phyloP scores from a whole-genome alignment of 257 asterid species.

The Ajuga chamaepitys region DNA sequence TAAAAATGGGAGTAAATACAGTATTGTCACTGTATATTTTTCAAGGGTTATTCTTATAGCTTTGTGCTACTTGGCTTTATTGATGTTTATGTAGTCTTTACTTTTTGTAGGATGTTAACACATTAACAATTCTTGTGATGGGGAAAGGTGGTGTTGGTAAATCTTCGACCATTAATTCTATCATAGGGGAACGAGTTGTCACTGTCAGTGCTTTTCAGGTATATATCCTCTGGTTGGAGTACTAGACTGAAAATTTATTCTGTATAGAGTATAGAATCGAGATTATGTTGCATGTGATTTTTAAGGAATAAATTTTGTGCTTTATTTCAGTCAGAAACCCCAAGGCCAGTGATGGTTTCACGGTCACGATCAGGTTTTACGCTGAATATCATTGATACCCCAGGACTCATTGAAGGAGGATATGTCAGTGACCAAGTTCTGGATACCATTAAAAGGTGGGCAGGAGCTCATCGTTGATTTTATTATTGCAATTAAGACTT shows the following conservation, averaged over 20 bases:
- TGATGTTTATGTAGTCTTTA: constrained; percentile 1
- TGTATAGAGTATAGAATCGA: not conserved
- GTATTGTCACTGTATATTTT: not conserved
- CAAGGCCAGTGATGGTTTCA: constrained; percentile 93
- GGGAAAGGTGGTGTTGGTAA: constrained; percentile 99
- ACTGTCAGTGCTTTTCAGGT: constrained; percentile 98
- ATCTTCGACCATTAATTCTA: constrained; percentile 87
- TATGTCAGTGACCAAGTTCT: constrained; percentile 78
- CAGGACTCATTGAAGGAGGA: constrained; percentile 96
- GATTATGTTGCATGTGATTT: not conserved
- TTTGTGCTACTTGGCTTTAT: not conserved
- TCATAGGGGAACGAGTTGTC: constrained; percentile 85
- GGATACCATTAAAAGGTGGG: constrained; percentile 75
- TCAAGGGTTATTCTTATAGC: not conserved
- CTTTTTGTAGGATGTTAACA: constrained; percentile 53
- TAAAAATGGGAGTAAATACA: not conserved
- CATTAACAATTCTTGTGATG: constrained; percentile 85
- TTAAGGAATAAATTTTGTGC: not conserved
- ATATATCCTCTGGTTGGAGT: not conserved
- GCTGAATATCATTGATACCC: constrained; percentile 84
- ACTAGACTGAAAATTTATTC: not conserved
- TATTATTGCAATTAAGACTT: not conserved
- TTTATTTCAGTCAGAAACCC: constrained; percentile 72
- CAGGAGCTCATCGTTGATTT: not conserved
- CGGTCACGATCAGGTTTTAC: constrained; percentile 86